Base-by-base conservation (phyloP, 306 rosid species). In the Prunus davidiana region DNA sequence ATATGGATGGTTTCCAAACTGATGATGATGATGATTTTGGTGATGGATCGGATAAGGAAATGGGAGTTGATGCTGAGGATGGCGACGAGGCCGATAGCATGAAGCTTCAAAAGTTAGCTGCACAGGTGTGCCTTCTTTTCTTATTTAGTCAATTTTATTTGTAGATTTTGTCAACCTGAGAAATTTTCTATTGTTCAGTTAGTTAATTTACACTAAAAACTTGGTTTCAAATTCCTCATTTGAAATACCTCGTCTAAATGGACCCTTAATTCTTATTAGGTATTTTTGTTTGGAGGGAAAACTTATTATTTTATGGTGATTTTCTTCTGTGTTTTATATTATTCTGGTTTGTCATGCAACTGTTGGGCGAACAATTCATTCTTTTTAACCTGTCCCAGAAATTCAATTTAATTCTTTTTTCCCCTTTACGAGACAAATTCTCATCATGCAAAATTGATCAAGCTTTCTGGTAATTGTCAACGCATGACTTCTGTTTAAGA, bases 1-100 rank as follows among this genome's bases (percentile, higher is more conserved):
- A 91, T 71, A 94, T 94, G 98, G 98, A 94, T 86, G 97, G 96
- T 78, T 89, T 91, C 86, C 96, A 78, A 82, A 86, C 89, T 12
- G 97, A 94, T 67, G 97, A 89, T 14, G 98, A 93, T 13, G 93
- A 90, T 49, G 98, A 91, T 11, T 93, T 87, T 60, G 98, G 84
- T 45, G 96, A 81, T 78, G 96, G 86, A 61, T 91, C 92, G 82
- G 97, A 94, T 80, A 94, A 80, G 87, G 97, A 91, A 80, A 90
- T 94, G 98, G 98, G 98, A 70, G 86, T 78, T 77, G 97, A 90
- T 80, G 85, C 80, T 3, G 98, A 91, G 76, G 98, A 91, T 58
- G 95, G 93, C 64, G 98, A 94, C 65, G 97, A 94, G 77, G 91
- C 82, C 71, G 97, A 91, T 76, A 84, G 88, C 74, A 62, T 84